These are phyloP conservation scores for Syzygium malaccense DNA, from an alignment of 441 rosid species.

Conservation along the genomic window DNA sequence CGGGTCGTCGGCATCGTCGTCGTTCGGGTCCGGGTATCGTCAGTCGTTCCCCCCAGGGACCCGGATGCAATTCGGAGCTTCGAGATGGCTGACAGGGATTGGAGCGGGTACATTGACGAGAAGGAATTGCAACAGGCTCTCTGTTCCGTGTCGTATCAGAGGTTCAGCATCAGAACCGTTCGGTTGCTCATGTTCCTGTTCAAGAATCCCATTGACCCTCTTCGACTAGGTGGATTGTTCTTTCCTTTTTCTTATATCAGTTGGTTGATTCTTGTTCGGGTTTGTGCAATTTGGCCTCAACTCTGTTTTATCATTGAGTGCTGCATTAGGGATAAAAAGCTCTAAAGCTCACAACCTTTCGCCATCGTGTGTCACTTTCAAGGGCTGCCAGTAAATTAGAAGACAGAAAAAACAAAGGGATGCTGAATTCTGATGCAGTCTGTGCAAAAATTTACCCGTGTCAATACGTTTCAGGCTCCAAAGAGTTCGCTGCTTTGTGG, in stretches of 20 bases:
- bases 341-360: neutral
- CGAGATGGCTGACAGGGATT: conserved; percentile 46
- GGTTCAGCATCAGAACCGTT: conserved; percentile 45
- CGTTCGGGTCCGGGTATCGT: neutral
- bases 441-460: neutral
- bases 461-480: conserved; percentile 31
- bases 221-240: conserved; percentile 29
- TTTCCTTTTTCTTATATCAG: neutral
- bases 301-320: neutral
- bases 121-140: conserved; percentile 56
- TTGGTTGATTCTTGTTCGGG: neutral
- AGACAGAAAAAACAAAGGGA: neutral
- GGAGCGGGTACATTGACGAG: conserved; percentile 68
- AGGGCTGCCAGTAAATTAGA: neutral
- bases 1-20: neutral
- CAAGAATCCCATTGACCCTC: conserved; percentile 40
- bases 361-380: neutral
- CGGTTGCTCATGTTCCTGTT: conserved; percentile 59
- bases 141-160: conserved; percentile 31
- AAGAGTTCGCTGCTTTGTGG: conserved; percentile 59
- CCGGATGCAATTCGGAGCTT: conserved; percentile 50
- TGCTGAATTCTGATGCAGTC: neutral
- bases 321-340: neutral
- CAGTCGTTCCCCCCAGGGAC: conserved; percentile 41
- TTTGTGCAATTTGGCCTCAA: neutral